These are phyloP conservation scores for Boletus semigastroideus DNA, from an alignment of 1,284 basidiomycete genomes.

Conservation along the genomic window DNA sequence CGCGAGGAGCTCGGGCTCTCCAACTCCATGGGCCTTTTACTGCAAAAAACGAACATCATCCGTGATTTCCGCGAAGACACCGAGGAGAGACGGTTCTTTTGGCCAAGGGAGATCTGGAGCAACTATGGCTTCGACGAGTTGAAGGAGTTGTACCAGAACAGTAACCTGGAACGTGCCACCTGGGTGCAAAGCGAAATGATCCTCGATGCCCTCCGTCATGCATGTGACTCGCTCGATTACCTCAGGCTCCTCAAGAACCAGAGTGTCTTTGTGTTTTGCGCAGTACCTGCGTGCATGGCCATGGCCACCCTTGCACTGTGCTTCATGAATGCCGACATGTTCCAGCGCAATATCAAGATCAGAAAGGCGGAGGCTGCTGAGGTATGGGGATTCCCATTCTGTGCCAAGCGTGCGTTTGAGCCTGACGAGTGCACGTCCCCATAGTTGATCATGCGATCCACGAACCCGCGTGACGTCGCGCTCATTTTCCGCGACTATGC, in stretches of 20 bases:
- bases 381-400: conserved; percentile 44
- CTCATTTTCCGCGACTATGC: conserved; percentile 86
- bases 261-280: conserved; percentile 94
- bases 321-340: conserved; percentile 92
- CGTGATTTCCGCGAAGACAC: conserved; percentile 95
- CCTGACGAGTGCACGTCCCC: not conserved
- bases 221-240: conserved; percentile 89
- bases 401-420: not conserved
- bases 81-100: conserved; percentile 86
- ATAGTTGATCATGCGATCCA: conserved; percentile 87
- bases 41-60: conserved; percentile 99
- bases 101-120: conserved; percentile 94
- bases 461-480: conserved; percentile 91
- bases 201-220: conserved; percentile 85
- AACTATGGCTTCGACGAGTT: conserved; percentile 72
- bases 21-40: conserved; percentile 94
- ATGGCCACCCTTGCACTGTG: conserved; percentile 91
- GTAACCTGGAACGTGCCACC: conserved; percentile 61
- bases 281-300: conserved; percentile 95
- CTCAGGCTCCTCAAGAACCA: conserved; percentile 87
- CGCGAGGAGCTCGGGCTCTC: conserved; percentile 83
- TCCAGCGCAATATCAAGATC: conserved; percentile 93
- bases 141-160: conserved; percentile 56
- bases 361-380: conserved; percentile 87
- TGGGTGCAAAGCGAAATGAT: conserved; percentile 90